Base-by-base conservation (phyloP, 2,329 filamentous ascomycete species). In the Teratosphaeria pseudoeucalypti region DNA sequence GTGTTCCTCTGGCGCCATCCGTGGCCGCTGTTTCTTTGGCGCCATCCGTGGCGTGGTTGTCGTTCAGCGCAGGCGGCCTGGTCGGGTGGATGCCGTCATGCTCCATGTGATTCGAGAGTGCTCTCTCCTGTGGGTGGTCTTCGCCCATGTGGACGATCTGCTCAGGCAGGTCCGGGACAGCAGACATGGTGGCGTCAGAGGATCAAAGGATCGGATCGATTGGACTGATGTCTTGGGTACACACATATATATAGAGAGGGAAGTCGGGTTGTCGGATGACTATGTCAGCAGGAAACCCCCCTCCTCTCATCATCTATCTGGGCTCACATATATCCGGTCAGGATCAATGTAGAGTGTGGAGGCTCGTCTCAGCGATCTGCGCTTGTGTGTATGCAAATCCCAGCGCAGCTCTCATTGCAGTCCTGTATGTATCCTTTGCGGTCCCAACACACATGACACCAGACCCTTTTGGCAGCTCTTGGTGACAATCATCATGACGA, bases 161-260 rank as follows among this genome's bases (percentile, higher is more conserved):
- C 55, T 69, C 65, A 12, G 69, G 67, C 12, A 71, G 55, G 34
- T 69, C 69, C 9, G 69, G 69, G 16, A 72, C 61, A n/a, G 69
- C 70, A 56, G 69, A 69, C 70, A 72, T 81, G 37, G 32, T 23
- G 29, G 29, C 29, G 29, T 29, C 29, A 29, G 29, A n/a, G 16
- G 6, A 12, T n/a, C 37, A 16, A 43, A n/a, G 11, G 12, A 43
- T n/a, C 16, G 34, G 16, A 39, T 43, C 12, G 16, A 43, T 12
- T 39, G 34, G 37, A 16, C 37, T 16, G 12, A n/a, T 11, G 9
- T 43, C 12, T 10, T n/a, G 37, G 12, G 3, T 12, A 43, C 11
- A n/a, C 16, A 39, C 1, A n/a, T 43, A 16, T 12, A 43, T 10
- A n/a, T 39, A n/a, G n/a, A 39, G 10, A 16, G 12, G 16, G 37